Conservation (phyloP, 1,139 yeast genomes). For the Insectozyma bohioensis region DNA sequence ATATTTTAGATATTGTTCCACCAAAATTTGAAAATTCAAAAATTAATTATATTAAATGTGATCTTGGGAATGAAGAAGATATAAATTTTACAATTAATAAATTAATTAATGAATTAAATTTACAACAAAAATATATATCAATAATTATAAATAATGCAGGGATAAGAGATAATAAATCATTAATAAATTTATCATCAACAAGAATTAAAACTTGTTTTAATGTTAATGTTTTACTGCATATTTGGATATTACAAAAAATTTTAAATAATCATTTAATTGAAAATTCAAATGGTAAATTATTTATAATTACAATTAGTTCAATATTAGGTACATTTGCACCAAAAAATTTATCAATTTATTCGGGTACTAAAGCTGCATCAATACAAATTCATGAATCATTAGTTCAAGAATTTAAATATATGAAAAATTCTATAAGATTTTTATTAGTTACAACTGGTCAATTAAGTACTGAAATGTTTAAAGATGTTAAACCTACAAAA, state of each 20-base stretch:
- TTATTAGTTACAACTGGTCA: constrained; percentile 69
- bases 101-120: constrained; percentile 29
- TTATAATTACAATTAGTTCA: constrained; percentile 65
- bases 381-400: constrained; percentile 61
- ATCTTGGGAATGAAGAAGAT: constrained; percentile 41
- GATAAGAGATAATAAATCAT: constrained; percentile 47
- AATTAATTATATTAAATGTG: constrained; percentile 44
- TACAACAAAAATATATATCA: constrained; percentile 36
- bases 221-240: constrained; percentile 59
- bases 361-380: constrained; percentile 66
- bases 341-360: constrained; percentile 58
- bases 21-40: constrained; percentile 9
- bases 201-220: constrained; percentile 41
- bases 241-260: constrained; percentile 47
- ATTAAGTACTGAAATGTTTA: constrained; percentile 60
- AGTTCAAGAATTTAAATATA: constrained; percentile 42
- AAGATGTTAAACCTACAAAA: constrained; percentile 57
- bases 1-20: constrained; percentile 46
- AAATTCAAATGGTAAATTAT: constrained; percentile 31
- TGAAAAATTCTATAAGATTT: constrained; percentile 32
- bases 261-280: constrained; percentile 27
- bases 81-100: constrained; percentile 22
- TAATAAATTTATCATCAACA: constrained; percentile 34
- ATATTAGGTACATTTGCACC: constrained; percentile 75
- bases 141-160: constrained; percentile 79